Base-by-base conservation (phyloP, 2,329 filamentous ascomycete genomes). In the Stagonosporopsis rhizophila region DNA sequence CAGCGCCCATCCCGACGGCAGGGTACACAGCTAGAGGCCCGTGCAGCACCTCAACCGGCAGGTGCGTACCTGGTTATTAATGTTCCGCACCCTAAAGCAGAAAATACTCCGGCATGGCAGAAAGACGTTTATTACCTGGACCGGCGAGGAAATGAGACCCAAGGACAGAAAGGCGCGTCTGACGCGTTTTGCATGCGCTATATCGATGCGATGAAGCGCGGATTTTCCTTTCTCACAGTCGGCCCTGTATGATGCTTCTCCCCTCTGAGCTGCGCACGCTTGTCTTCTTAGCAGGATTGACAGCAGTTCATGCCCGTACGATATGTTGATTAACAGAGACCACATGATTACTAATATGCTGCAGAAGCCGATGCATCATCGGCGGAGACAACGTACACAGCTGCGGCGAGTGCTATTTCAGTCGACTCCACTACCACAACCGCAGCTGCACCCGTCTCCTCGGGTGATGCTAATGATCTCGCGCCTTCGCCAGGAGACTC, bases 211-310 rank as follows among this genome's bases (percentile, higher is more conserved):
- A 20, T 17, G 28, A 48, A 23, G 37, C 28, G 32, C 32, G 6
- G 7, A 20, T 11, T 32, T 14, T n/a, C 23, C 22, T 27, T 17
- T 23, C 23, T 30, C 11, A 17, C 35, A 7, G 19, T 34, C 22
- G 25, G 27, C 22, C n/a, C 11, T n/a, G 37, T 19, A 39, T 9
- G n/a, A 56, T 56, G 52, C 40, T 56, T 9, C 47, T 56, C 4
- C 46, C 47, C 14, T 17, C 41, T 23, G 46, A 56, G 38, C 27
- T 56, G 4, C 53, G 50, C 25, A 47, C 41, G 28, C 41, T 51
- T 9, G 23, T 56, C 22, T 51, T 56, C 19, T 17, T 56, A 35
- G 15, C 35, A n/a, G 27, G 41, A 19, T 45, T 51, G 14, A n/a
- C 27, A 28, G 22, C 41, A 20, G 45, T n/a, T 22, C 15, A 20